phyloP scores from a whole-genome alignment of 1,284 basidiomycete species.

The Cerrena zonata region DNA sequence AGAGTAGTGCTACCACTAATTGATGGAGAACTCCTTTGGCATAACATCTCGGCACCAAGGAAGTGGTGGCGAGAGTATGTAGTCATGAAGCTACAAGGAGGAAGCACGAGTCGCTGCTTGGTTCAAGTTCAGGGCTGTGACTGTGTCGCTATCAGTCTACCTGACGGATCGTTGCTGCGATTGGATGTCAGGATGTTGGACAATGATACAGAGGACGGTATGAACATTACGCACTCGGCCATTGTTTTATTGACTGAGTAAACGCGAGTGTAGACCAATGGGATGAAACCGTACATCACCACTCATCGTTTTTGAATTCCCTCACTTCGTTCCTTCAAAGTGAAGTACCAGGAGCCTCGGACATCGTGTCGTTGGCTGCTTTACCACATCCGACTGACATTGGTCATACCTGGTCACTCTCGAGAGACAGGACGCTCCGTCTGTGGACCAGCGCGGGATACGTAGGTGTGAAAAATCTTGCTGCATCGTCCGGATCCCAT shows the following conservation, averaged over 20 bases:
- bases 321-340: constrained; percentile 60
- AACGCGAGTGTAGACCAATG: constrained; percentile 62
- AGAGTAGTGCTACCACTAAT: constrained; percentile 66
- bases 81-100: constrained; percentile 47
- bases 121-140: constrained; percentile 69
- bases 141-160: constrained; percentile 60
- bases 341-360: constrained; percentile 39
- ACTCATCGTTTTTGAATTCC: constrained; percentile 56
- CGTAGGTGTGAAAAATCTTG: constrained; percentile 51
- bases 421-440: constrained; percentile 80
- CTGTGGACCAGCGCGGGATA: constrained; percentile 75
- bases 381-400: constrained; percentile 69
- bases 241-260: background rate
- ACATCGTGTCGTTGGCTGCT: constrained; percentile 63
- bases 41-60: constrained; percentile 36
- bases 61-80: constrained; percentile 66
- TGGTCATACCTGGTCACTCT: constrained; percentile 74
- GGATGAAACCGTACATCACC: constrained; percentile 59
- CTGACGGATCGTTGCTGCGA: constrained; percentile 67
- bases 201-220: constrained; percentile 50
- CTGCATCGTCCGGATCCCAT: constrained; percentile 29
- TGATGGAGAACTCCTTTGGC: constrained; percentile 51
- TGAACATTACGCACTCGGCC: too few species aligned
- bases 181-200: constrained; percentile 58
- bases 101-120: constrained; percentile 36